Evolutionary conservation across 352 stramenopile genomes (phyloP).

Genomic region (Stephanocyclus meneghinianus): DNA sequence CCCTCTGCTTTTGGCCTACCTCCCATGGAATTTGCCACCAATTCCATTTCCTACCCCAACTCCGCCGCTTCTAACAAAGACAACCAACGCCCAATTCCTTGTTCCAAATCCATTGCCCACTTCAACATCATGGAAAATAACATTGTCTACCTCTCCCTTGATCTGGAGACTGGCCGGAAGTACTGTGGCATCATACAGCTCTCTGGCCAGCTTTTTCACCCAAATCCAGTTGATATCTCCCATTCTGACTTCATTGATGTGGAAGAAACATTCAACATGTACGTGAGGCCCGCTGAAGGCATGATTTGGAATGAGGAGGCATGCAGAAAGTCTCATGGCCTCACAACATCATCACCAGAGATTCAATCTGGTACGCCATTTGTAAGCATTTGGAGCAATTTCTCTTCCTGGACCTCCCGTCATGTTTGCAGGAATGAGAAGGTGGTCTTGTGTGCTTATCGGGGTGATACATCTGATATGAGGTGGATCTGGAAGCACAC

Average conservation of each 20-base stretch:
- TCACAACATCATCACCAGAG: background rate
- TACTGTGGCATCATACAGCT: slow-evolving; percentile 19
- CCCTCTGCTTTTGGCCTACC: too few species aligned
- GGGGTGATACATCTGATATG: slow-evolving; percentile 4
- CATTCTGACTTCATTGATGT: background rate
- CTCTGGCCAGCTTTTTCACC: slow-evolving; percentile 15
- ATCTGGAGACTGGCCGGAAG: slow-evolving; percentile 9
- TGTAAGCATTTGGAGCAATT: background rate
- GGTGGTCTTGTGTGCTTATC: background rate
- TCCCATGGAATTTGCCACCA: too few species aligned
- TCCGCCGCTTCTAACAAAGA: background rate
- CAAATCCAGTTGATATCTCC: background rate
- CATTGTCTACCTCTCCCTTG: slow-evolving; percentile 11
- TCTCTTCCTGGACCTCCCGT: background rate
- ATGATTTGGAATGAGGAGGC: slow-evolving; percentile 8
- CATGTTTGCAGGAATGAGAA: background rate
- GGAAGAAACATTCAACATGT: slow-evolving; percentile 6
- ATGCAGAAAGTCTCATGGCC: background rate
- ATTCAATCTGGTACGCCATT: background rate
- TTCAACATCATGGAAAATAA: slow-evolving; percentile 1
- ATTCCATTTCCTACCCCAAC: too few species aligned
- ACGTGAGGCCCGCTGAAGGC: background rate
- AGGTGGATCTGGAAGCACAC: slow-evolving; percentile 8
- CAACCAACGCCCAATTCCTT: background rate
- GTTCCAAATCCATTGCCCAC: slow-evolving; percentile 8